These are phyloP conservation scores for Phytophthora capsici DNA, from an alignment of 352 stramenopile species.

Conservation along the genomic window DNA sequence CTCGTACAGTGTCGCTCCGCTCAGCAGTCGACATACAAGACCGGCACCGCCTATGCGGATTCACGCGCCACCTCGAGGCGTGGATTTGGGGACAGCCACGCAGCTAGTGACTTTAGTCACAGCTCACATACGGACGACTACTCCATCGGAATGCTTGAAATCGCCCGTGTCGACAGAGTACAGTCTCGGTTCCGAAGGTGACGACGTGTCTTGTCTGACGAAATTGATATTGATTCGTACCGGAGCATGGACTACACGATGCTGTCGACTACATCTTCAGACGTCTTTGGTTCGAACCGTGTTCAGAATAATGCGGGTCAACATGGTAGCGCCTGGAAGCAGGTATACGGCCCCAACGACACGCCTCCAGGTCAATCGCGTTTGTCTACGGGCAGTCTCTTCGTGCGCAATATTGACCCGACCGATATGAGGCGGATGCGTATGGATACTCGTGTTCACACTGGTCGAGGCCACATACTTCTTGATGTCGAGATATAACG, in stretches of 20 bases:
- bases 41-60: conserved; percentile 24
- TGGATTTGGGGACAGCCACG: conserved; percentile 14
- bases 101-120: conserved; percentile 27
- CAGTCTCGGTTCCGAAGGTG: conserved; percentile 34
- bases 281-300: conserved; percentile 38
- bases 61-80: conserved; percentile 24
- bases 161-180: conserved; percentile 39
- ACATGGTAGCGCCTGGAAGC: conserved; percentile 23
- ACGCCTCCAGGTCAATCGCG: conserved; percentile 15
- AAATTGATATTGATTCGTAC: conserved; percentile 42
- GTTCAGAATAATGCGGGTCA: too few species aligned
- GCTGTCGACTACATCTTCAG: conserved; percentile 35
- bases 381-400: conserved; percentile 25
- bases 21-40: conserved; percentile 31
- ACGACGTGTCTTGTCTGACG: conserved; percentile 24
- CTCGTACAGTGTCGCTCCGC: conserved; percentile 30
- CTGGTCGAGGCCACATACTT: conserved; percentile 17
- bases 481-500: conserved; percentile 32
- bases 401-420: conserved; percentile 30
- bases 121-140: conserved; percentile 42
- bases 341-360: conserved; percentile 24
- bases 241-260: conserved; percentile 31
- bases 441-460: conserved; percentile 23
- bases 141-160: conserved; percentile 40
- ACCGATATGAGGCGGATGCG: conserved; percentile 22